Evolutionary conservation across 495 filamentous ascomycete species (phyloP), one percentile per base, ranked within the genome.

Genomic region (Xanthoparmelia taractica): DNA sequence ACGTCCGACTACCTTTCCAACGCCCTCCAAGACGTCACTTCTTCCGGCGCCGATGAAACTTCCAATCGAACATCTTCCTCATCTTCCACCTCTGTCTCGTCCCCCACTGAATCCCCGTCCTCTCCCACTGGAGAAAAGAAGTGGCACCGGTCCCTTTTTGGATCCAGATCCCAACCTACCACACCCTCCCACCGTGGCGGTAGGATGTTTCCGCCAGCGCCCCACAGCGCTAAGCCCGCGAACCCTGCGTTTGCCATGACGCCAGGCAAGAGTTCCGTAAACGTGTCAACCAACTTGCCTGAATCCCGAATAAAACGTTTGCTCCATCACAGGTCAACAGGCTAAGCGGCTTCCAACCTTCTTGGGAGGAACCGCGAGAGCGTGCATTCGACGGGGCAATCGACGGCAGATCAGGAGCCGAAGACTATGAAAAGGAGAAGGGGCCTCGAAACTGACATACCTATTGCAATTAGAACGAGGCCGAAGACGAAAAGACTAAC

Each of bases 61-160:
- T 69, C 69, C 12, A 71, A 65, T 47, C 36, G 61, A 37, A 57
- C 67, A n/a, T 63, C 65, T n/a, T 66, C 65, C 17, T 62, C 69
- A 5, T 68, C 67, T 15, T 67, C 67, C 34, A 69, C 69, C 8
- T 67, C 61, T 54, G 60, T 65, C 13, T 64, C 65, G 29, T 71
- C 67, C 10, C 62, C 65, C 20, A 63, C 38, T 27, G 59, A 65
- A 34, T 62, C 61, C 12, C 58, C 61, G 15, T 57, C 69, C 56
- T 59, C 58, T 20, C n/a, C 63, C 31, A 47, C 27, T 57, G 56
- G 47, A 15, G 37, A 63, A 37, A 25, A 65, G n/a, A 64, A 48
- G 25, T 58, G 57, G 31, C 52, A 65, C 45, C 66, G 48, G 50
- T 57, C 57, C 31, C 57, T 59, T 13, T 66, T 66, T 63, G 38